phyloP scores from a whole-genome alignment of 441 rosid species.

The Populus hybrid region DNA sequence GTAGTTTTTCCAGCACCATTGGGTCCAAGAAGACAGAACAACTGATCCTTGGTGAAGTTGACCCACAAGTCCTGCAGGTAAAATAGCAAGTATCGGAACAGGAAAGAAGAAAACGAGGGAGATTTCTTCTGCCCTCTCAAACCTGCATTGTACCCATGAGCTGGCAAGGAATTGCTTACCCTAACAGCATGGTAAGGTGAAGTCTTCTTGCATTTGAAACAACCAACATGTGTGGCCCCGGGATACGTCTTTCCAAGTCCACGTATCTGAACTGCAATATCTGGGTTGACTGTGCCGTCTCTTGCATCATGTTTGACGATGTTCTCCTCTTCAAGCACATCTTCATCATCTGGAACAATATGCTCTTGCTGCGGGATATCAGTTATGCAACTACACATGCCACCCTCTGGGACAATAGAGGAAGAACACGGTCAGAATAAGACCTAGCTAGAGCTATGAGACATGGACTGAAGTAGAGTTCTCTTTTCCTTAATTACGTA shows the following conservation, averaged over 20 bases:
- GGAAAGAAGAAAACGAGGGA: background rate
- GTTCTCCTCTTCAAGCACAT: slow-evolving; percentile 86
- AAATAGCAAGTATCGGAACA: background rate
- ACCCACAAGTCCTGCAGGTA: slow-evolving; percentile 73
- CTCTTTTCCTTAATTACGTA: background rate
- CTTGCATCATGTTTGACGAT: slow-evolving; percentile 50
- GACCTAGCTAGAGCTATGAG: background rate
- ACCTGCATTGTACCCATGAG: background rate
- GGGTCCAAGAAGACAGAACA: slow-evolving; percentile 96
- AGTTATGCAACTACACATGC: slow-evolving; percentile 74
- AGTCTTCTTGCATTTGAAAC: slow-evolving; percentile 69
- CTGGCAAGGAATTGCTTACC: slow-evolving; percentile 38
- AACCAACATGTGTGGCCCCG: slow-evolving; percentile 60
- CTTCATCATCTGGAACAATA: slow-evolving; percentile 66
- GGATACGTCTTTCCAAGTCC: slow-evolving; percentile 86
- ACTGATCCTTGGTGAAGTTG: slow-evolving; percentile 76
- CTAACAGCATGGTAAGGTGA: slow-evolving; percentile 78
- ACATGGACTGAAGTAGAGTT: background rate
- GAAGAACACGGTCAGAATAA: slow-evolving; percentile 21
- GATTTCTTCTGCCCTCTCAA: background rate
- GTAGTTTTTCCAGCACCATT: slow-evolving; percentile 99
- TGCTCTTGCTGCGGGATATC: slow-evolving; percentile 56
- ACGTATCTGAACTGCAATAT: slow-evolving; percentile 81
- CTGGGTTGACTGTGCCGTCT: slow-evolving; percentile 44
- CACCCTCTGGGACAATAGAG: slow-evolving; percentile 56